Base-by-base conservation (phyloP, 2,329 filamentous ascomycete species). In the Epicoccum nigrum region DNA sequence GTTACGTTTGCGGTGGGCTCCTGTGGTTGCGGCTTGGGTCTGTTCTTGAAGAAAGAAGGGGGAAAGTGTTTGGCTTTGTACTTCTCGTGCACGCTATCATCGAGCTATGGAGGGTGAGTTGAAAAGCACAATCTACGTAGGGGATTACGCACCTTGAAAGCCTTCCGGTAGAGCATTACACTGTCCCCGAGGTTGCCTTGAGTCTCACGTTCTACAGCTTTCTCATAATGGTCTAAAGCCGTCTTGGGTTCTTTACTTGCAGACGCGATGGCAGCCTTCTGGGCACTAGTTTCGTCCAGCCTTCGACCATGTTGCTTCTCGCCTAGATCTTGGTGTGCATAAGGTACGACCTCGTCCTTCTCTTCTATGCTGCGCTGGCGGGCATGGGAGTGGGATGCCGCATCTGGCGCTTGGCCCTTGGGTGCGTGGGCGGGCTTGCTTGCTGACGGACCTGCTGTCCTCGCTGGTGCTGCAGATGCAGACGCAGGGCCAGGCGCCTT, bases 61-160 rank as follows among this genome's bases (percentile, higher is more conserved):
- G 92, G 88, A 66, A 94, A 97, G 75, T 97, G 87, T 76, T 97
- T 97, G 66, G 90, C 88, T 65, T 90, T 89, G 77, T 97, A 99
- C 49, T 83, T 81, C 64, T 90, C 85, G 71, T 99, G 92, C 44
- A 99, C 93, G 12, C 81, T 79, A 48, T 86, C 81, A 70, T 97
- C 94, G 74, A 99, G 84, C 88, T 93, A 60, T 7, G 49, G 11
- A 9, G 7, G 12, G 48, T 68, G 17, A 66, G 53, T 32, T 40
- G 17, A 8, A 33, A n/a, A 31, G n/a, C 30, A n/a, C 1, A 8
- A n/a, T 11, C 7, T 4, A 17, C 1, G 4, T 28, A 17, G 4
- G 4, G 4, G 0, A 2, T 32, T n/a, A 6, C 80, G 51, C 75
- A 93, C 90, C 70, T 88, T 86, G 72, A 96, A 97, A 1, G 94